phyloP scores from a whole-genome alignment of 1,284 basidiomycete genomes.

The Trichosporon coremiiforme region DNA sequence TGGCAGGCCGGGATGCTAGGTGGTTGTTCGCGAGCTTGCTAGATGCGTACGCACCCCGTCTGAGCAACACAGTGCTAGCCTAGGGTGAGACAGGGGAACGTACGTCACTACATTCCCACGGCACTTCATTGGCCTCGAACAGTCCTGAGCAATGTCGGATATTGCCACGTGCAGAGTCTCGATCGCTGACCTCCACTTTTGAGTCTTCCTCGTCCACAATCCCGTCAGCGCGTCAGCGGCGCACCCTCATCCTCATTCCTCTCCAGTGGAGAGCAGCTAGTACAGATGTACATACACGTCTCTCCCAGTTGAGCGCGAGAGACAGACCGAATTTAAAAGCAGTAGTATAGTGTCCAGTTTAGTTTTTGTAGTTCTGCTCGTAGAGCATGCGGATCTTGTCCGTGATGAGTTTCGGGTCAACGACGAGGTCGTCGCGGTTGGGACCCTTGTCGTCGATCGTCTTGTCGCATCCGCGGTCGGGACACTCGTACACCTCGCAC shows the following conservation, averaged over 20 bases:
- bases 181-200: not conserved
- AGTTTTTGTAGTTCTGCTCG: slow-evolving; percentile 10
- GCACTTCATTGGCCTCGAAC: not conserved
- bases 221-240: not conserved
- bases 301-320: not conserved
- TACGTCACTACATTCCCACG: slow-evolving; percentile 19
- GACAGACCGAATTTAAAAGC: not conserved
- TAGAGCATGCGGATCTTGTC: slow-evolving; percentile 24
- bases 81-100: slow-evolving; percentile 1
- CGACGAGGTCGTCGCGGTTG: slow-evolving; percentile 23
- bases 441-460: not conserved
- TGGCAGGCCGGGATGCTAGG: not conserved
- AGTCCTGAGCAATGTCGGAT: not conserved
- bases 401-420: slow-evolving; percentile 21
- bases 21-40: slow-evolving; percentile 11
- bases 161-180: not conserved
- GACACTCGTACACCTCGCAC: slow-evolving; percentile 25
- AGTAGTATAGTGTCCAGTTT: not conserved
- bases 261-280: not conserved
- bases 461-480: slow-evolving; percentile 24
- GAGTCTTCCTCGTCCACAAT: not conserved
- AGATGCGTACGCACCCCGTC: slow-evolving; percentile 2
- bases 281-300: slow-evolving; percentile 1
- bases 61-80: not conserved
- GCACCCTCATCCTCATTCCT: not conserved